Evolutionary conservation across 495 filamentous ascomycete genomes (phyloP), one percentile per base, ranked within the genome.

Genomic region (Penicillium mononematosum): DNA sequence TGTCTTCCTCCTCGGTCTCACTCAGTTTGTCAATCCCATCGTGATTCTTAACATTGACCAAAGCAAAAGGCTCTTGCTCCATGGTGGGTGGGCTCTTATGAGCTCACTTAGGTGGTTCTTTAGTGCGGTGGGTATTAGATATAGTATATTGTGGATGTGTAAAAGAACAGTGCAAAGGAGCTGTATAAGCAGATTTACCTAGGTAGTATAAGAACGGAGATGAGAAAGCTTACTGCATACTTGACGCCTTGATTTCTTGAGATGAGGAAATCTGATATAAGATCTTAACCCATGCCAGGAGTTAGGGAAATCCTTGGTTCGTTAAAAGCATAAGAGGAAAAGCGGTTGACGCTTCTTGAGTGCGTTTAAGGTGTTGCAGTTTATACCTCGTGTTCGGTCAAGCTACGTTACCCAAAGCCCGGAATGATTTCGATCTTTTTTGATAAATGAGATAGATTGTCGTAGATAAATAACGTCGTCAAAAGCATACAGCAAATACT

Each of bases 401-500:
- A 38, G 34, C 34, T 16, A 38, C 14, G 7, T 38, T 38, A 38
- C 14, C 11, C 11, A 14, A 14, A 36, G 2, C 34, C 14, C 7
- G n/a, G 2, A 39, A 39, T 39, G 16, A 3, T 39, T 46, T 46
- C 4, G 29, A 46, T 34, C 8, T 6, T 50, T 50, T 36, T 38
- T 25, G 38, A 52, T 52, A 43, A 17, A 31, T 14, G 25, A 27
- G 19, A 34, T 44, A 47, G 14, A 47, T 47, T 19, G 38, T 52
- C 50, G 50, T 52, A 34, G n/a, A 49, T 49, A 52, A 43, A 52
- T 52, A 42, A 52, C 24, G 38, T 49, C 31, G 29, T 49, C 11
- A 29, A 25, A 52, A 42, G 38, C 34, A 25, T 52, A n/a, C 16
- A 19, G 17, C 6, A 14, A 39, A 52, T 41, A 41, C 36, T 16